Conservation (phyloP, 495 filamentous ascomycete species). For the Saxispiralis lemnorum region DNA sequence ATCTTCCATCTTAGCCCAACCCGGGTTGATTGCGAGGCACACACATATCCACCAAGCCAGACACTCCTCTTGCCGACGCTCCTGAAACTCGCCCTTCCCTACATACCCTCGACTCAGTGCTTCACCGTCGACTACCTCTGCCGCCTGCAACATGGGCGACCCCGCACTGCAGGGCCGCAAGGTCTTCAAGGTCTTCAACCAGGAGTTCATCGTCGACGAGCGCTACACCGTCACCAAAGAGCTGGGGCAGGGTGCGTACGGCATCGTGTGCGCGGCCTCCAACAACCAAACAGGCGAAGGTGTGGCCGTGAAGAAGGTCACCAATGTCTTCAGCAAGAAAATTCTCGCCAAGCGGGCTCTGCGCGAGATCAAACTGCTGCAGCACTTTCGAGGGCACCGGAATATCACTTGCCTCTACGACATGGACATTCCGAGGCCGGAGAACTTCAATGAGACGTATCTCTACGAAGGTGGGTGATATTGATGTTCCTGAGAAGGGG, state of each 20-base stretch:
- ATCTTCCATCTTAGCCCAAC: no score
- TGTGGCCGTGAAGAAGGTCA: slow-evolving; percentile 98
- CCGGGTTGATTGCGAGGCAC: no score
- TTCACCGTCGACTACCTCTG: no score
- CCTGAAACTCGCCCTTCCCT: no score
- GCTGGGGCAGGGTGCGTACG: slow-evolving; percentile 91
- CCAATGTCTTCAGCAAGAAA: slow-evolving; percentile 99
- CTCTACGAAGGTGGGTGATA: slow-evolving; percentile 69
- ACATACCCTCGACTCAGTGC: no score
- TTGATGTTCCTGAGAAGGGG: no score
- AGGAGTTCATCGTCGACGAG: slow-evolving; percentile 97
- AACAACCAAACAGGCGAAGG: slow-evolving; percentile 83
- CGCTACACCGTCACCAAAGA: slow-evolving; percentile 98
- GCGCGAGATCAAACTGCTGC: slow-evolving; percentile 94
- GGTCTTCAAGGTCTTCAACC: slow-evolving; percentile 99
- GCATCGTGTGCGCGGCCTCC: slow-evolving; percentile 93
- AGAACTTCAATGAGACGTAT: slow-evolving; percentile 98
- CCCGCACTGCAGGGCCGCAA: slow-evolving; percentile 43
- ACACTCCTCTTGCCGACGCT: no score
- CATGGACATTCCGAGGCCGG: slow-evolving; percentile 95
- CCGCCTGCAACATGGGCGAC: slow-evolving; percentile 8
- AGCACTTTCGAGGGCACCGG: slow-evolving; percentile 82
- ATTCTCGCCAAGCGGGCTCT: slow-evolving; percentile 93
- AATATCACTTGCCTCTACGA: slow-evolving; percentile 92
- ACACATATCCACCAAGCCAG: no score